Base-by-base conservation (phyloP, 805 yeast species). In the Vanderwaltozyma tropicalis region DNA sequence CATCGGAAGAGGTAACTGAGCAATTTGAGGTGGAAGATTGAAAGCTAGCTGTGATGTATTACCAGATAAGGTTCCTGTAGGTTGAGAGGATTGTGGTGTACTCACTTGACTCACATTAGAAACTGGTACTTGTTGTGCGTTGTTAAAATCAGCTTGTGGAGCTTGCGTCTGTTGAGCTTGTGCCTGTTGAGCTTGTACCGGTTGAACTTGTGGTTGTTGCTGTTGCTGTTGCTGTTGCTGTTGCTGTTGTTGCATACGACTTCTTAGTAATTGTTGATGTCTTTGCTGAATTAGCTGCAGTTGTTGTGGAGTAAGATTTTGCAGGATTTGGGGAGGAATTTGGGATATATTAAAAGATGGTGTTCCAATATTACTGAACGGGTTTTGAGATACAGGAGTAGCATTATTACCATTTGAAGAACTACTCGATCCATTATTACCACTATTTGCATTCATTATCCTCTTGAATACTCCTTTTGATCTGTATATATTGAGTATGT, bases 11-110 rank as follows among this genome's bases (percentile, higher is more conserved):
- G 63, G 60, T 19, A 58, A 41, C 34, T 55, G 57, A 3, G 62
- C 60, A 29, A 58, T 55, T 36, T 57, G 62, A 8, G 61, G 61
- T 4, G 63, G 63, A 16, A 58, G 29, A 34, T 50, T 58, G 14
- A 57, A 37, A 10, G 39, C 35, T 12, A 37, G 15, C 19, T 35
- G 38, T 14, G 33, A 11, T 18, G 14, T 10, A 14, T 15, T 32
- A n/a, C 15, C 10, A 2, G 24, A 20, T 12, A 19, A 8, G 12
- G 6, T 22, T 22, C 24, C 18, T 15, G n/a, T 9, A 16, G 16
- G 22, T 22, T 28, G 31, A 2, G 2, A 26, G 28, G 21, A 20
- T 32, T 34, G n/a, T 19, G 36, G 16, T 35, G 41, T 18, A 18
- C 35, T 17, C 36, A 33, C 18, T 34, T 39, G 34, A 32, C 38